phyloP scores from a whole-genome alignment of 768 basidiomycete species.

The Pleurotus sapidus region DNA sequence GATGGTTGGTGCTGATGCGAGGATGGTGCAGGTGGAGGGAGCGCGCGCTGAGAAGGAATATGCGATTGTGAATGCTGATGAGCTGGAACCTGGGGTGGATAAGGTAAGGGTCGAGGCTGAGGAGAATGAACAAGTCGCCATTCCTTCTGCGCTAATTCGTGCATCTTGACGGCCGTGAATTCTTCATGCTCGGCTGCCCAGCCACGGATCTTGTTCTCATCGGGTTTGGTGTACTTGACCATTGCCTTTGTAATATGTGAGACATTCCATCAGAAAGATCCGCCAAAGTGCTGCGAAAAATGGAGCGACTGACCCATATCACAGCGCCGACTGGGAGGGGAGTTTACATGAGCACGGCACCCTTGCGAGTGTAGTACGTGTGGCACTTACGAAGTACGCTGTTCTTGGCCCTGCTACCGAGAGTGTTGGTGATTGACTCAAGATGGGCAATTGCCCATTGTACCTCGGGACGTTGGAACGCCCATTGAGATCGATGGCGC shows the following conservation, averaged over 20 bases:
- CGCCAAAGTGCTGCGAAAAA: slow-evolving; percentile 3
- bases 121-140: slow-evolving; percentile 22
- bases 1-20: slow-evolving; percentile 21
- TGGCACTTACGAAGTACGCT: slow-evolving; percentile 38
- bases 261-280: slow-evolving; percentile 11
- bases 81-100: slow-evolving; percentile 11
- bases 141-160: slow-evolving; percentile 39
- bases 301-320: slow-evolving; percentile 50
- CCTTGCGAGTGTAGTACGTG: neutral
- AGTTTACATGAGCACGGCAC: slow-evolving; percentile 5
- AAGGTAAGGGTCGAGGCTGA: slow-evolving; percentile 13
- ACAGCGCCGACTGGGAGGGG: slow-evolving; percentile 50
- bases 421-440: slow-evolving; percentile 41
- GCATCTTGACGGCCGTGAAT: slow-evolving; percentile 59
- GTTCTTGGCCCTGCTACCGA: slow-evolving; percentile 49
- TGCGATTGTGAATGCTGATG: slow-evolving; percentile 15
- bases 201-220: slow-evolving; percentile 49
- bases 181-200: slow-evolving; percentile 68
- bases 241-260: slow-evolving; percentile 44
- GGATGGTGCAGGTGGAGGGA: slow-evolving; percentile 26
- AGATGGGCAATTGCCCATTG: slow-evolving; percentile 42
- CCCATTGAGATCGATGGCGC: slow-evolving; percentile 34
- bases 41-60: slow-evolving; percentile 9
- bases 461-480: slow-evolving; percentile 30
- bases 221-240: slow-evolving; percentile 59